Evolutionary conservation across 2,329 filamentous ascomycete species (phyloP), one percentile per base, ranked within the genome.

Genomic region (Exophiala aquamarina): DNA sequence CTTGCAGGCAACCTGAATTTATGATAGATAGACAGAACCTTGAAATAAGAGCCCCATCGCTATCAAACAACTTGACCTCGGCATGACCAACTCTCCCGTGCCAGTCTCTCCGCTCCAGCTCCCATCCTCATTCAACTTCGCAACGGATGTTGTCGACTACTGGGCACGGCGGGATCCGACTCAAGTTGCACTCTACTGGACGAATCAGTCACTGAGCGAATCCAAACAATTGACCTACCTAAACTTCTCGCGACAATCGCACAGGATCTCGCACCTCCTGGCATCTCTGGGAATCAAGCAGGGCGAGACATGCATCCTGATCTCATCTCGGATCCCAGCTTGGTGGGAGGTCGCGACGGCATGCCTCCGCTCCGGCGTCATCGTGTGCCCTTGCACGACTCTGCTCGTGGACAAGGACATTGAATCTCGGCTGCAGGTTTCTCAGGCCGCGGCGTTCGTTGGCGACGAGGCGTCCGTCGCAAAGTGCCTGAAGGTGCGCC

Each of bases 321-420:
- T 70, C 23, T 57, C 67, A 31, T 65, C 66, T 4, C 54, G 68
- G 5, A 43, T 69, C 3, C 66, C 65, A 19, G 64, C 63, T 39
- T 70, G 68, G 64, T 70, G 67, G 68, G 67, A 70, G 48, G 63
- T 70, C 17, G 67, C 66, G 11, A 64, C 65, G 1, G 67, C 67
- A 15, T 61, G 60, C 26, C 52, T 71, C 11, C 59, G 67, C 13
- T 58, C 56, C 11, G 67, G 67, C 4, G 58, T 70, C 23, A 61
- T 71, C 5, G 48, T 70, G 13, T 67, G 64, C 56, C 67, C 68
- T 1, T 66, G 64, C 20, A 70, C 67, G 10, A 67, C 64, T 5
- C 52, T 70, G 17, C 58, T 69, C 1, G 64, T 67, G 3, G 66
- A 61, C 21, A 67, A 67, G 40, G 68, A 71, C 49, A 69, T 70